A percentile compares a stretch with the other conserved stretches of the same genome.
Evolutionary conservation across 306 rosid species (phyloP).

Genomic region (Morella rubra): DNA sequence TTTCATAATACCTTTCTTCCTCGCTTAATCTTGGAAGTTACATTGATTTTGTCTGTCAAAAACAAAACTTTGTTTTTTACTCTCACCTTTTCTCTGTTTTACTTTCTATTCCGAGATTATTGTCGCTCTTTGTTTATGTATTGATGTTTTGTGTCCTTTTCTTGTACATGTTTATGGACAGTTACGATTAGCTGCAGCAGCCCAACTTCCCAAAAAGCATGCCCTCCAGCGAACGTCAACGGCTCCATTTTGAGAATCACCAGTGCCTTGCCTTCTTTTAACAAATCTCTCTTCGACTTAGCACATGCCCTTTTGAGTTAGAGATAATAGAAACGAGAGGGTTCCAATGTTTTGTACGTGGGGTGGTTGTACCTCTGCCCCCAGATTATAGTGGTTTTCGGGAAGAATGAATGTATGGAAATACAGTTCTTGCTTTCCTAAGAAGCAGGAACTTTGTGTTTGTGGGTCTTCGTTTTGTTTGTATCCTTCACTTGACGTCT

Average conservation of each 20-base stretch:
- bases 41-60: too few species aligned
- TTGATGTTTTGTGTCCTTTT: background rate
- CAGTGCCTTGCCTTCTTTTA: background rate
- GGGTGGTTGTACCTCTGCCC: conserved; percentile 4
- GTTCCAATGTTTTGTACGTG: conserved; percentile 6
- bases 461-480: conserved; percentile 19
- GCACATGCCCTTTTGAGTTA: conserved; percentile 24
- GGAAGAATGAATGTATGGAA: conserved; percentile 17
- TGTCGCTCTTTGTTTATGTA: too few species aligned
- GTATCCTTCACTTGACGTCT: conserved; percentile 12
- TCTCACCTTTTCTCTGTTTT: too few species aligned
- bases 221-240: conserved; percentile 63
- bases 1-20: background rate
- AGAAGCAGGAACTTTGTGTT: conserved; percentile 20
- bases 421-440: conserved; percentile 30
- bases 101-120: background rate
- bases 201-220: conserved; percentile 47
- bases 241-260: conserved; percentile 64
- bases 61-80: too few species aligned
- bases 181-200: conserved; percentile 40
- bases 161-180: conserved; percentile 28
- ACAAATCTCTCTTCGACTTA: background rate
- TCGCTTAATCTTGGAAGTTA: background rate
- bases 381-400: conserved; percentile 5
- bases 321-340: conserved; percentile 13